phyloP scores from a whole-genome alignment of 1,284 basidiomycete species.

The Naganishia albida region DNA sequence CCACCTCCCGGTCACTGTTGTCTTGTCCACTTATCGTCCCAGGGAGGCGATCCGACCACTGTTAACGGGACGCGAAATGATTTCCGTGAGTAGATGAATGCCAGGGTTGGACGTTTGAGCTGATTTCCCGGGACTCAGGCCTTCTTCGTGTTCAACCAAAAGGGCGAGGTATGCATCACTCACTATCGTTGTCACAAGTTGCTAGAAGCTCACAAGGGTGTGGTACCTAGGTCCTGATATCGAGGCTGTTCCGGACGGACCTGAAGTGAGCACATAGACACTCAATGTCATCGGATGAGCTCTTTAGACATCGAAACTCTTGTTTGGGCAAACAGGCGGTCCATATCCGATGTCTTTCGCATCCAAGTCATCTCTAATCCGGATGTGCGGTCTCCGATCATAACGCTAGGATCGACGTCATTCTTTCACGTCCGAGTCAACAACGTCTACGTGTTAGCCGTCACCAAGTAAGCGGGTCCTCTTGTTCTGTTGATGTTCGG shows the following conservation, averaged over 20 bases:
- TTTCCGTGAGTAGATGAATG: too few species aligned
- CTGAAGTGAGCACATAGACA: slow-evolving; percentile 68
- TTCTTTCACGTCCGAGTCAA: slow-evolving; percentile 96
- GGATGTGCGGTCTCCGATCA: slow-evolving; percentile 93
- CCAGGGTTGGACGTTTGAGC: too few species aligned
- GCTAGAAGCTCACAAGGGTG: background rate
- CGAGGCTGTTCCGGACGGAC: slow-evolving; percentile 86
- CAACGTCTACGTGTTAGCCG: slow-evolving; percentile 91
- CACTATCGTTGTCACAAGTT: background rate
- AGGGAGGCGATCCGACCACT: too few species aligned
- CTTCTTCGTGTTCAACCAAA: slow-evolving; percentile 97
- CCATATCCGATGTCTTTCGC: slow-evolving; percentile 95
- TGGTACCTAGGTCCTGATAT: slow-evolving; percentile 78
- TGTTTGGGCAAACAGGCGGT: slow-evolving; percentile 64
- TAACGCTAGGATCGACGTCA: slow-evolving; percentile 93
- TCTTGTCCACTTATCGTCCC: too few species aligned
- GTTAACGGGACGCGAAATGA: too few species aligned
- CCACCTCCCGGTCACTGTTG: too few species aligned
- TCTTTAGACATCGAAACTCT: background rate
- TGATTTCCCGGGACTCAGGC: slow-evolving; percentile 59
- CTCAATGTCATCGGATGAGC: background rate
- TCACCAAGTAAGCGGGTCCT: slow-evolving; percentile 73
- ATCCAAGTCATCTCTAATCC: slow-evolving; percentile 98
- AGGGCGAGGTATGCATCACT: slow-evolving; percentile 82
- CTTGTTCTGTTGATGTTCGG: background rate